These are phyloP conservation scores for Cantharellus cinnabarinus DNA, from an alignment of 768 basidiomycete species.

Conservation along the genomic window DNA sequence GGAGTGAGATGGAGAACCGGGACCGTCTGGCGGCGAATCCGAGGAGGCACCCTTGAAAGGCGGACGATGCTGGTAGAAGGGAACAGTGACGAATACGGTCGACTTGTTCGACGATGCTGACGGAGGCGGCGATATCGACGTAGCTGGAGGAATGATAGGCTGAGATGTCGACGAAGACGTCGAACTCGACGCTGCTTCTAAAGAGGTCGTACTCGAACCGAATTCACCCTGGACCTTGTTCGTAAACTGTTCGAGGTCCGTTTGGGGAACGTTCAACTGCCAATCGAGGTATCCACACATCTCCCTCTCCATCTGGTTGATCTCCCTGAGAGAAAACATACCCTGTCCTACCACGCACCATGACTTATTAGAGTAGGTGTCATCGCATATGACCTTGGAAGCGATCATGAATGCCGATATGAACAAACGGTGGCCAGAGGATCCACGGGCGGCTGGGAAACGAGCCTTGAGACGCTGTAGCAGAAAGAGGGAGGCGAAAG, in stretches of 20 bases:
- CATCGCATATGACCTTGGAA: conserved; percentile 82
- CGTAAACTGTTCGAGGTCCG: conserved; percentile 19
- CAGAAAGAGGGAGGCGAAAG: conserved; percentile 46
- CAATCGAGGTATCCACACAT: conserved; percentile 89
- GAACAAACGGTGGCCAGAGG: conserved; percentile 75
- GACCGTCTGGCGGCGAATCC: conserved; percentile 6
- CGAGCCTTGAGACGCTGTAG: conserved; percentile 72
- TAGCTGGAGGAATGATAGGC: not conserved
- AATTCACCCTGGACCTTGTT: conserved; percentile 17
- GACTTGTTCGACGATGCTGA: not conserved
- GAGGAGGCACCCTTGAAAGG: conserved; percentile 1
- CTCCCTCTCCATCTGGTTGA: conserved; percentile 93
- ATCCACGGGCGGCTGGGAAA: conserved; percentile 81
- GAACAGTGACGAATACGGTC: not conserved
- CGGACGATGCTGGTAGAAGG: not conserved
- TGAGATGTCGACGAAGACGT: not conserved
- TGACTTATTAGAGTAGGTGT: conserved; percentile 83
- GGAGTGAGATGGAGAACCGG: conserved; percentile 7
- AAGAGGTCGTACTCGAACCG: conserved; percentile 10
- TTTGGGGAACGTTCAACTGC: conserved; percentile 23
- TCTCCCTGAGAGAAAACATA: conserved; percentile 68
- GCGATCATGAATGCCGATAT: conserved; percentile 89
- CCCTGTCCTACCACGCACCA: conserved; percentile 82
- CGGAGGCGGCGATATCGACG: not conserved
- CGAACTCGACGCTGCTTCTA: not conserved